Percentiles rank a stretch among this genome's conserved stretches.
Conservation (phyloP, 805 yeast species). For the Cyberlindnera nakhonratchasimensis region DNA sequence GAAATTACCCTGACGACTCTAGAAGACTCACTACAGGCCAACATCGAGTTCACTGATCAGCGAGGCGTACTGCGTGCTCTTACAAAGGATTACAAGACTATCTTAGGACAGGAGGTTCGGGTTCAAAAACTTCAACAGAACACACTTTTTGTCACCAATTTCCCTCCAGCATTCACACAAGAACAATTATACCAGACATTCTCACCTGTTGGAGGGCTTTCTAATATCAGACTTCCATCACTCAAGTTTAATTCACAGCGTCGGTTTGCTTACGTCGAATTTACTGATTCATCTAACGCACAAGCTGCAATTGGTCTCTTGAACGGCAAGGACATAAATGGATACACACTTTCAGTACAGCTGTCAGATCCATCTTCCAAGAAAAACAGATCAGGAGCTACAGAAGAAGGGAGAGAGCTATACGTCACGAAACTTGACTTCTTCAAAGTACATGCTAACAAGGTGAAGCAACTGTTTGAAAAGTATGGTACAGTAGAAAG, state of each 20-base stretch:
- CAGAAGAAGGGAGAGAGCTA: slow-evolving; percentile 54
- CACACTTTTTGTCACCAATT: slow-evolving; percentile 73
- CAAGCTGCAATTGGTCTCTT: slow-evolving; percentile 38
- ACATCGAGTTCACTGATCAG: slow-evolving; percentile 53
- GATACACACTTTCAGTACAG: slow-evolving; percentile 49
- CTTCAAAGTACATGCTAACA: slow-evolving; percentile 35
- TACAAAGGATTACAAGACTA: slow-evolving; percentile 51
- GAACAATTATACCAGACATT: slow-evolving; percentile 41
- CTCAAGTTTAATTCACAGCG: slow-evolving; percentile 51
- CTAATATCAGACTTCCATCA: slow-evolving; percentile 62
- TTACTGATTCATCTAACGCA: slow-evolving; percentile 40
- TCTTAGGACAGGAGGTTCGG: slow-evolving; percentile 40
- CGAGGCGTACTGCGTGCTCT: slow-evolving; percentile 53
- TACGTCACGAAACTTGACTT: slow-evolving; percentile 52
- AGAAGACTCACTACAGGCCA: slow-evolving; percentile 36
- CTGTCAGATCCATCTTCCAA: slow-evolving; percentile 56
- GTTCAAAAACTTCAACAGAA: slow-evolving; percentile 45
- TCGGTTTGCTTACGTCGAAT: slow-evolving; percentile 75
- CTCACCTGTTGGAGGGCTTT: slow-evolving; percentile 35
- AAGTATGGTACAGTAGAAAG: slow-evolving; percentile 52
- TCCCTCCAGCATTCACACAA: slow-evolving; percentile 51
- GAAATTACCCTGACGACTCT: slow-evolving; percentile 30
- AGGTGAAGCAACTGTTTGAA: slow-evolving; percentile 40
- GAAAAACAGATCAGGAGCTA: slow-evolving; percentile 40
- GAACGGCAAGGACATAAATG: slow-evolving; percentile 37